Conservation (phyloP, 306 rosid genomes). For the Quillaja saponaria region DNA sequence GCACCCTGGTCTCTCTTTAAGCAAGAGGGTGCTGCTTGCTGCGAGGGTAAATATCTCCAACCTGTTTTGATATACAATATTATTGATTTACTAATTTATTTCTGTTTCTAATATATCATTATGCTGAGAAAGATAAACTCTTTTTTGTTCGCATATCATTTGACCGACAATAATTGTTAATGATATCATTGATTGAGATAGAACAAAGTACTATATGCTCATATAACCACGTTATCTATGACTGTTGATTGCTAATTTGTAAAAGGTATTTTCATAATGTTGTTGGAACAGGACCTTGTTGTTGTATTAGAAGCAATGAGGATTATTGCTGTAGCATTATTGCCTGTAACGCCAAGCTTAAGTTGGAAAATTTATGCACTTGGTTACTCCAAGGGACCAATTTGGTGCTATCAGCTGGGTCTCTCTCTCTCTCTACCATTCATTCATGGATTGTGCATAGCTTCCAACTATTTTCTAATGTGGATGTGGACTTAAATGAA, state of each 20-base stretch:
- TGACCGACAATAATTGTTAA: neutral
- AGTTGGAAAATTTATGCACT: slow-evolving; percentile 82
- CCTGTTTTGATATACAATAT: slow-evolving; percentile 11
- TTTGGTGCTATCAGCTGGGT: slow-evolving; percentile 83
- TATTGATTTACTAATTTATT: neutral
- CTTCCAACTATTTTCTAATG: slow-evolving; percentile 21
- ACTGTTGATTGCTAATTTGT: slow-evolving; percentile 17
- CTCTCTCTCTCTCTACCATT: slow-evolving; percentile 44
- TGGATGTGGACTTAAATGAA: slow-evolving; percentile 27
- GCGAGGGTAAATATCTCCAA: slow-evolving; percentile 61
- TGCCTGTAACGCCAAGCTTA: slow-evolving; percentile 78
- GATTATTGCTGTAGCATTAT: slow-evolving; percentile 75
- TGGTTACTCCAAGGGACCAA: slow-evolving; percentile 73
- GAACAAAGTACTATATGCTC: slow-evolving; percentile 6
- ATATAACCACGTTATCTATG: neutral
- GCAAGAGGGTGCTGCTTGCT: slow-evolving; percentile 78
- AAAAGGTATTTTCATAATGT: slow-evolving; percentile 14
- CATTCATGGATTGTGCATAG: neutral
- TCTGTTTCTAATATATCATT: slow-evolving; percentile 3
- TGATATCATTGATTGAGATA: neutral
- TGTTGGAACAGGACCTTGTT: slow-evolving; percentile 82
- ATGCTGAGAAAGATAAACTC: slow-evolving; percentile 1
- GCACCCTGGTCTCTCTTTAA: slow-evolving; percentile 97
- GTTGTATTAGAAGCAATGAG: slow-evolving; percentile 81
- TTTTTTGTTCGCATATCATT: slow-evolving; percentile 3